Evolutionary conservation across 1,139 yeast genomes (phyloP).

Genomic region (Pichia kudriavzevii): DNA sequence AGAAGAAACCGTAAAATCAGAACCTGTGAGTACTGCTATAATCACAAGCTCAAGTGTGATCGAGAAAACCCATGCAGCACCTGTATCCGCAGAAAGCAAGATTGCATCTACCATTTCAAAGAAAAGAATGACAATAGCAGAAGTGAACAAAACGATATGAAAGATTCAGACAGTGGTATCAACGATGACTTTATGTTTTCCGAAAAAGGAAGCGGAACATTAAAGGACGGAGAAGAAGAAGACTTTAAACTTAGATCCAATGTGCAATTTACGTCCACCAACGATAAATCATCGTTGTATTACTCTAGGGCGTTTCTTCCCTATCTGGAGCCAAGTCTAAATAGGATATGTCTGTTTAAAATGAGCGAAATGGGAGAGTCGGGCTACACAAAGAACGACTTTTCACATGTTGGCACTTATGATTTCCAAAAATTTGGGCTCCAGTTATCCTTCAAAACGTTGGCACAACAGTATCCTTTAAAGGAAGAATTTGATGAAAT

Average conservation of each 20-base stretch:
- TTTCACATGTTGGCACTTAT: constrained; percentile 8
- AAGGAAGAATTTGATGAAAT: constrained; percentile 13
- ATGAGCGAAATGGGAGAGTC: constrained; percentile 10
- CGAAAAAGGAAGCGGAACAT: not conserved
- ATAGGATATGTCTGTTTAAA: constrained; percentile 13
- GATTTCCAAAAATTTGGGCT: constrained; percentile 11
- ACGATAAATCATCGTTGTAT: constrained; percentile 9
- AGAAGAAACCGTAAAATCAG: constrained; percentile 13
- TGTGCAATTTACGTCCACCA: constrained; percentile 6
- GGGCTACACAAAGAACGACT: constrained; percentile 3
- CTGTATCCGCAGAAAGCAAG: constrained; percentile 22
- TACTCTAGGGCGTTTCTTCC: constrained; percentile 17
- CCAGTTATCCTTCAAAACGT: constrained; percentile 1
- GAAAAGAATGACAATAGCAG: constrained; percentile 22
- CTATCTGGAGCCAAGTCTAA: constrained; percentile 15
- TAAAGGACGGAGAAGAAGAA: not conserved
- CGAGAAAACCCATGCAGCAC: constrained; percentile 25
- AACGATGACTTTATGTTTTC: not conserved
- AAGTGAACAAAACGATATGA: not conserved
- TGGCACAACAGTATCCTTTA: constrained; percentile 11
- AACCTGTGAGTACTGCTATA: constrained; percentile 34
- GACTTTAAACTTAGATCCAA: not conserved
- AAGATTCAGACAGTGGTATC: not conserved
- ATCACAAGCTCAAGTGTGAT: constrained; percentile 39
- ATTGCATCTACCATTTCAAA: constrained; percentile 41